phyloP scores from a whole-genome alignment of 225 moss, liverwort and hornwort genomes.

The Takakia lepidozioides region DNA sequence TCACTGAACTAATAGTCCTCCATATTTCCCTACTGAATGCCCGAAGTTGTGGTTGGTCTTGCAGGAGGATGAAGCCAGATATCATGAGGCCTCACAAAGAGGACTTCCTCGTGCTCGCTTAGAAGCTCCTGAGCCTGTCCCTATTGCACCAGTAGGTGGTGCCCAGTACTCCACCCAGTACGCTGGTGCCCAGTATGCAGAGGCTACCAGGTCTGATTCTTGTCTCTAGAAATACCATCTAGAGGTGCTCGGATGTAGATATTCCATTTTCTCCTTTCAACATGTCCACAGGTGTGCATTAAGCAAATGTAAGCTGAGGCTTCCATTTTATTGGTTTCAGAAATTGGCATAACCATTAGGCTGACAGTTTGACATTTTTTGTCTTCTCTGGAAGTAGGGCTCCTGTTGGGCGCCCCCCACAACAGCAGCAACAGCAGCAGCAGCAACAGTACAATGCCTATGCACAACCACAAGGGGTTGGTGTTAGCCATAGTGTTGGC shows the following conservation, averaged over 20 bases:
- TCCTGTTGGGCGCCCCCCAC: slow-evolving; percentile 36
- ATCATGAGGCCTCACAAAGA: slow-evolving; percentile 36
- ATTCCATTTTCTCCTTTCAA: too few relatives aligned
- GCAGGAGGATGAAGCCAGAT: slow-evolving; percentile 48
- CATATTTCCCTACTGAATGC: too few relatives aligned
- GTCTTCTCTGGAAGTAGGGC: slow-evolving; percentile 22
- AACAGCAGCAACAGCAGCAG: slow-evolving; percentile 42
- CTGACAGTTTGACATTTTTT: slow-evolving; percentile 10
- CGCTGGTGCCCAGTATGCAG: slow-evolving; percentile 34
- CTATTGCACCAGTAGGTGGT: slow-evolving; percentile 33
- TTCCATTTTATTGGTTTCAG: slow-evolving; percentile 40
- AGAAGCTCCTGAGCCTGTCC: slow-evolving; percentile 35
- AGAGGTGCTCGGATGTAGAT: too few relatives aligned
- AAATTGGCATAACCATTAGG: background rate
- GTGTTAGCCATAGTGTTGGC: slow-evolving; percentile 34
- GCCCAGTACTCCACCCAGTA: slow-evolving; percentile 33
- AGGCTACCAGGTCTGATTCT: slow-evolving; percentile 47
- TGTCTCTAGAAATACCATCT: too few relatives aligned
- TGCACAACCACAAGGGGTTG: slow-evolving; percentile 34
- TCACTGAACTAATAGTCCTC: too few relatives aligned
- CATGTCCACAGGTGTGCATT: slow-evolving; percentile 39
- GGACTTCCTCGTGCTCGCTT: slow-evolving; percentile 47
- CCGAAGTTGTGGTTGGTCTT: background rate
- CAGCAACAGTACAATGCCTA: slow-evolving; percentile 37
- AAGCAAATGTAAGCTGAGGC: slow-evolving; percentile 45